Conservation (phyloP, 805 yeast genomes). For the Kazachstania psychrophila region DNA sequence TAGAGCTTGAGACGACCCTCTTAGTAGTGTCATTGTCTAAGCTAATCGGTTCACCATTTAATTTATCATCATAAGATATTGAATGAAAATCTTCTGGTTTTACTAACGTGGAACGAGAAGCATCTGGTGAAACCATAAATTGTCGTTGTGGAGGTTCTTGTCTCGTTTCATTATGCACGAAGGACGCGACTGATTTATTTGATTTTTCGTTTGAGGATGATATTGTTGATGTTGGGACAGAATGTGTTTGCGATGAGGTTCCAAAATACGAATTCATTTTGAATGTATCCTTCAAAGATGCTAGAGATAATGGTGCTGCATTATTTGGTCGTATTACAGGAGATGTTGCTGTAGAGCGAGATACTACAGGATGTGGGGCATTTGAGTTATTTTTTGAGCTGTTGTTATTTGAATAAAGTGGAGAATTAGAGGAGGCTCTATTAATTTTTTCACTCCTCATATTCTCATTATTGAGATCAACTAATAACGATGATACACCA, state of each 20-base stretch:
- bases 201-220: neutral
- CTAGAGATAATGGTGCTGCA: slow-evolving; percentile 1
- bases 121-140: too few relatives aligned
- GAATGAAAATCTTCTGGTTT: too few relatives aligned
- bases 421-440: neutral
- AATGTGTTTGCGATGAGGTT: neutral
- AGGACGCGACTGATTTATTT: neutral
- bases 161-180: neutral
- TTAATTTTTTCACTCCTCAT: too few relatives aligned
- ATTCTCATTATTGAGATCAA: too few relatives aligned
- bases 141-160: too few relatives aligned
- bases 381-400: neutral
- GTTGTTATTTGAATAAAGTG: neutral
- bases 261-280: slow-evolving; percentile 2
- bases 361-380: slow-evolving; percentile 5
- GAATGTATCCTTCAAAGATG: slow-evolving; percentile 5
- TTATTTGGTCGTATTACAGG: neutral
- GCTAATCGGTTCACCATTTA: slow-evolving; percentile 1
- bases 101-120: too few relatives aligned
- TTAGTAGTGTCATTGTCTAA: neutral
- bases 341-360: neutral
- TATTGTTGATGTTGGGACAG: neutral
- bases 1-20: too few relatives aligned
- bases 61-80: too few relatives aligned
- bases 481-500: too few relatives aligned